A percentile compares a stretch with the other conserved stretches of the same genome.
These are phyloP conservation scores for Begonia loranthoides DNA, from an alignment of 306 rosid species.

Conservation along the genomic window DNA sequence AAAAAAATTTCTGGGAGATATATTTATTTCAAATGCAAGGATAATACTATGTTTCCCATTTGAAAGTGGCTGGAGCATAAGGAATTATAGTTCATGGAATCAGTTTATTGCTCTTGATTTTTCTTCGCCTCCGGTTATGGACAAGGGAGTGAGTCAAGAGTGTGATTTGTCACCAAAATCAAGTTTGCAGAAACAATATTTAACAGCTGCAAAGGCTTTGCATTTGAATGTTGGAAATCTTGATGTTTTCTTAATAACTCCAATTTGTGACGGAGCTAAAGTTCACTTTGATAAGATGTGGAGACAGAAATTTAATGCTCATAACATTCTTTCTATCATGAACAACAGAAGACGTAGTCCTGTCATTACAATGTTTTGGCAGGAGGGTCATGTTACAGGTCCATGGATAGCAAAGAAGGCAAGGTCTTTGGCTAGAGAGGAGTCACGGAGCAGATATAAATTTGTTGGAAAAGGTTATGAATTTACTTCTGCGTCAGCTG, in stretches of 20 bases:
- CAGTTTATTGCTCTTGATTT: conserved; percentile 72
- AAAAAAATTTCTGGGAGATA: conserved; percentile 43
- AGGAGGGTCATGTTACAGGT: conserved; percentile 76
- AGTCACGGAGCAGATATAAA: conserved; percentile 42
- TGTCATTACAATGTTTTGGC: conserved; percentile 55
- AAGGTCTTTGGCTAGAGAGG: conserved; percentile 53
- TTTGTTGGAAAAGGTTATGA: conserved; percentile 46
- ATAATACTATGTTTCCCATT: conserved; percentile 71
- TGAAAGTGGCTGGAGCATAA: conserved; percentile 26
- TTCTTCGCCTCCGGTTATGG: conserved; percentile 24
- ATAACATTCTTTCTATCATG: conserved; percentile 41
- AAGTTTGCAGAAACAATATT: conserved; percentile 38
- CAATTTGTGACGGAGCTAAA: conserved; percentile 19
- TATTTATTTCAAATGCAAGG: conserved; percentile 54
- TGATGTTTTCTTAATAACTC: conserved; percentile 38
- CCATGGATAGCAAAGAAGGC: conserved; percentile 88
- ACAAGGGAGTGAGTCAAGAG: conserved; percentile 20
- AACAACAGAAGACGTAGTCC: conserved; percentile 34
- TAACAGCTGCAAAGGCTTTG: conserved; percentile 34
- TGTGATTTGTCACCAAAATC: conserved; percentile 25
- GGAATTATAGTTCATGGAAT: conserved; percentile 42
- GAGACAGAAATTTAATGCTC: conserved; percentile 32
- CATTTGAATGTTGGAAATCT: conserved; percentile 48
- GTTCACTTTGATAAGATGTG: conserved; percentile 22
- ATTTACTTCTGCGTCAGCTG: conserved; percentile 63